Base-by-base conservation (phyloP, 176 grass and related monocot genomes). In the Paspalum vaginatum region DNA sequence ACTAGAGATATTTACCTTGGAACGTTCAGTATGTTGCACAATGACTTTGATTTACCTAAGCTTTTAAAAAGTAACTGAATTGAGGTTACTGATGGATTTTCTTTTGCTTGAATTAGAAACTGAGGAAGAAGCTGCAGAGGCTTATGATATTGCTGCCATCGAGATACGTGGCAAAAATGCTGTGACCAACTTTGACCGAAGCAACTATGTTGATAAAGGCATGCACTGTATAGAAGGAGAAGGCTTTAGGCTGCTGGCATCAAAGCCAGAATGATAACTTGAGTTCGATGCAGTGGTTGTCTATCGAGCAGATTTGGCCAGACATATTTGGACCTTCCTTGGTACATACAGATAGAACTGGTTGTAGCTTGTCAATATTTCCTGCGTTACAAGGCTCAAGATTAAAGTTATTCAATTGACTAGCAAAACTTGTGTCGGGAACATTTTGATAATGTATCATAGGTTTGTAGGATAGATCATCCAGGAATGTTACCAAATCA, bases 1-100 rank as follows among this genome's bases (percentile, higher is more conserved):
- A 88, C 90, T 20, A 99, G 91, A 89, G 96, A 99, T 81, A 95
- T 99, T 53, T 99, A 99, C 82, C 78, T 99, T 32, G 96, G 96
- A 85, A 95, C 96, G 57, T 99, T 99, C 67, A 91, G 93, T 99
- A 91, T 21, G 89, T 37, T 59, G 7, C 57, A 85, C 53, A 62
- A 68, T 6, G 73, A 59, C 70, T 62, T 21, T 57, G 21, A 16
- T 53, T 13, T 32, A 25, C 22, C 6, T 18, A 25, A 49, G 22
- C 20, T 65, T 22, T 22, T 50, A 9, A 32, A 17, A 60, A 70
- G 11, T 12, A 74, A 45, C 59, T 61, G 9, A 53, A 44, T 65
- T 76, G 55, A 61, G 21, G 50, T 85, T 52, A 16, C 54, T 83
- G 24, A 85, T 70, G 44, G 16, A 9, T 40, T 60, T 72, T 20